These are phyloP conservation scores for Thermoascus crustaceus DNA, from an alignment of 2,329 filamentous ascomycete genomes.

Conservation along the genomic window DNA sequence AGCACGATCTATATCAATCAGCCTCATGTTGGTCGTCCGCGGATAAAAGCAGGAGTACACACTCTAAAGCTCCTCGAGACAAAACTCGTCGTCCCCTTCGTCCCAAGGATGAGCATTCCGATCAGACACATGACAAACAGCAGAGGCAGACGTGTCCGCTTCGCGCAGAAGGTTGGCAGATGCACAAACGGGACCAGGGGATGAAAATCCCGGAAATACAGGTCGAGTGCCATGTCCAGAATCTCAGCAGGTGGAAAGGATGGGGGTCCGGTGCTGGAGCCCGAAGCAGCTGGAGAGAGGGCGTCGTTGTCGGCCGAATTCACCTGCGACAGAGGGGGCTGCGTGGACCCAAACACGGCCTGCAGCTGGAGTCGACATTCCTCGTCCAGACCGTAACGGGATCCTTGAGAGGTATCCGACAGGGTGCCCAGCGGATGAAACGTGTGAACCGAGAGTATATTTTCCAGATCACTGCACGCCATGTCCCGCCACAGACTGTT, in stretches of 20 bases:
- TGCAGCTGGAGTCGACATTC: slow-evolving; percentile 35
- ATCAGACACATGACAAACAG: slow-evolving; percentile 48
- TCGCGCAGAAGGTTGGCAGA: slow-evolving; percentile 45
- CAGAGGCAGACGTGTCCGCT: slow-evolving; percentile 38
- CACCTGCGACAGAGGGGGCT: slow-evolving; percentile 11
- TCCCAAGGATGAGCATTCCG: slow-evolving; percentile 45
- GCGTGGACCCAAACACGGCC: slow-evolving; percentile 24
- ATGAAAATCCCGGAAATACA: slow-evolving; percentile 48
- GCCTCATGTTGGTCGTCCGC: not conserved
- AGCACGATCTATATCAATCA: slow-evolving; percentile 19
- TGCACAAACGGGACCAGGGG: slow-evolving; percentile 47
- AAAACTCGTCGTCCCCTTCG: slow-evolving; percentile 44
- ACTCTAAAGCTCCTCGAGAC: slow-evolving; percentile 40
- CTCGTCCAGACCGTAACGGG: slow-evolving; percentile 32
- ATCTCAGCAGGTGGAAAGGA: slow-evolving; percentile 45
- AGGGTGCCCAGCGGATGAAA: slow-evolving; percentile 15
- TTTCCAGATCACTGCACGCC: slow-evolving; percentile 28
- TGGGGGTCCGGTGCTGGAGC: slow-evolving; percentile 17
- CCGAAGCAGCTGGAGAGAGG: slow-evolving; percentile 14
- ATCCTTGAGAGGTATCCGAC: slow-evolving; percentile 20
- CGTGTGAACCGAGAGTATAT: slow-evolving; percentile 28
- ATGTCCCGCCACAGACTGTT: slow-evolving; percentile 36
- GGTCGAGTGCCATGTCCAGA: slow-evolving; percentile 46
- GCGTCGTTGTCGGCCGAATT: slow-evolving; percentile 12
- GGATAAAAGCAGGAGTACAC: slow-evolving; percentile 11